Conservation (phyloP, 345 rosid species). For the Salix caprea region DNA sequence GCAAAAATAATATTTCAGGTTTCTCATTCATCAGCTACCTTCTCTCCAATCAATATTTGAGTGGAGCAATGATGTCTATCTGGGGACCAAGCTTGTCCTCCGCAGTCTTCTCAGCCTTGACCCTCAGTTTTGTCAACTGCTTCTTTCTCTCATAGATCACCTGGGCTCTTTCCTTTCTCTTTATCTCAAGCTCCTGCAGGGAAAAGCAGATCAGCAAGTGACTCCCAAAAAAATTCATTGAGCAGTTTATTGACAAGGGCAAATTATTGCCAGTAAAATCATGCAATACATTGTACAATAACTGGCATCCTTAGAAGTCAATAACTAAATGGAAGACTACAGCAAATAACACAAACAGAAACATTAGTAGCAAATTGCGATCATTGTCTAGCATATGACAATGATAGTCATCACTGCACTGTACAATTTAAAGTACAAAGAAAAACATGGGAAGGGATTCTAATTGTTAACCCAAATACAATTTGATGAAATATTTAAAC, state of each 20-base stretch:
- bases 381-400: not conserved
- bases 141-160: slow-evolving; percentile 69
- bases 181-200: slow-evolving; percentile 70
- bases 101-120: slow-evolving; percentile 72
- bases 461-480: not conserved
- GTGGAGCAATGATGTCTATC: slow-evolving; percentile 56
- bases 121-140: slow-evolving; percentile 68
- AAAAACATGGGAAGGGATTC: not conserved
- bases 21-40: not conserved
- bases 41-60: slow-evolving; percentile 37
- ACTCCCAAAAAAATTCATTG: not conserved
- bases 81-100: slow-evolving; percentile 83
- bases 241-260: not conserved
- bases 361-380: not conserved
- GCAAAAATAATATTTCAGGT: slow-evolving; percentile 8
- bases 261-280: not conserved
- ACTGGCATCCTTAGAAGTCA: not conserved
- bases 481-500: not conserved
- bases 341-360: not conserved
- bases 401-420: not conserved
- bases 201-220: not conserved
- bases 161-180: slow-evolving; percentile 84
- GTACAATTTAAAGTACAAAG: not conserved
- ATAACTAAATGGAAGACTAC: not conserved
- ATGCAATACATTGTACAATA: not conserved